Percentiles rank a stretch among this genome's conserved stretches.
phyloP scores from a whole-genome alignment of 495 filamentous ascomycete genomes.

The Stereocaulon alpinum region DNA sequence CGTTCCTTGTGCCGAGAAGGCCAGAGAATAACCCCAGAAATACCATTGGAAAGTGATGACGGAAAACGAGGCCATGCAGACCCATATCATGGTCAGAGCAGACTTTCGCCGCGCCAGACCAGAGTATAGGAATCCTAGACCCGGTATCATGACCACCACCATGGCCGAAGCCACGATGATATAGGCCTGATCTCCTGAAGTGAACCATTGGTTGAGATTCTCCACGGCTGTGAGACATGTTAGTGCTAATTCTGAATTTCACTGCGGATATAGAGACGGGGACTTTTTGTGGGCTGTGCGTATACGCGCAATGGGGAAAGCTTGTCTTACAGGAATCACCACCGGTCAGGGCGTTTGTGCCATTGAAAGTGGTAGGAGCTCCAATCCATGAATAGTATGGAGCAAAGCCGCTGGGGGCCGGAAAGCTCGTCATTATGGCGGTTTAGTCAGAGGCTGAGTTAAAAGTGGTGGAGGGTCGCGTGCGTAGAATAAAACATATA shows the following conservation, averaged over 20 bases:
- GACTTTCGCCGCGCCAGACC: conserved; percentile 56
- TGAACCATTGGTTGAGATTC: conserved; percentile 83
- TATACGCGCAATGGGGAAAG: background rate
- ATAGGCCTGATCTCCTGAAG: conserved; percentile 68
- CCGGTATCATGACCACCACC: conserved; percentile 85
- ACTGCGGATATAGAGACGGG: too few relatives aligned
- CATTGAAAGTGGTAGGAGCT: conserved; percentile 61
- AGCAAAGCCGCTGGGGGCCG: conserved; percentile 19
- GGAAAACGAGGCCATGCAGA: conserved; percentile 54
- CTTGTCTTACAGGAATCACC: conserved; percentile 69
- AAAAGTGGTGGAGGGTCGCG: background rate
- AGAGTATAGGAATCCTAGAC: conserved; percentile 61
- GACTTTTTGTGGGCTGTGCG: too few relatives aligned
- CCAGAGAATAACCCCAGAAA: conserved; percentile 66
- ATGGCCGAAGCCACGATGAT: conserved; percentile 88
- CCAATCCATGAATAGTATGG: conserved; percentile 66
- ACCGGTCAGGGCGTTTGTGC: conserved; percentile 58
- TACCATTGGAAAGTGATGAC: conserved; percentile 67
- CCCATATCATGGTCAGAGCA: conserved; percentile 60
- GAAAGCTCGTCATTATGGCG: conserved; percentile 21
- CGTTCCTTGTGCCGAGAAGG: conserved; percentile 51
- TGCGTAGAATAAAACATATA: background rate
- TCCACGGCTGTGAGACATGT: conserved; percentile 41
- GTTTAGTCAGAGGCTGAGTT: background rate
- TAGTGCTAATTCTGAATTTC: background rate